Evolutionary conservation across 306 rosid species (phyloP).

Genomic region (Prosopis cineraria): DNA sequence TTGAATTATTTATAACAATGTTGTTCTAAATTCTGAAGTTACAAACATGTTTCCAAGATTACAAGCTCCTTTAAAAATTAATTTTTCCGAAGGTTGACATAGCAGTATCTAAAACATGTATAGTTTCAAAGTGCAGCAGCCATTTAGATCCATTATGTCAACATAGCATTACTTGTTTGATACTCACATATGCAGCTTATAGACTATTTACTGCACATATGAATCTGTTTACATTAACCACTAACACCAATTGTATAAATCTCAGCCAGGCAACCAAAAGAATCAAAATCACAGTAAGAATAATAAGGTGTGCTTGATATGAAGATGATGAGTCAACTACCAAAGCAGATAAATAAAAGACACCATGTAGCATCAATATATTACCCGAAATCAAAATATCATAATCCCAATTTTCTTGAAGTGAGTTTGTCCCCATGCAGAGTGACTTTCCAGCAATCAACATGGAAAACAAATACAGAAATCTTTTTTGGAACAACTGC

Average conservation of each 20-base stretch:
- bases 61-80: too few relatives aligned
- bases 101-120: not conserved
- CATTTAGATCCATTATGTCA: not conserved
- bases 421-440: conserved; percentile 77
- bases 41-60: too few relatives aligned
- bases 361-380: conserved; percentile 3
- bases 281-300: too few relatives aligned
- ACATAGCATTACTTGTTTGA: too few relatives aligned
- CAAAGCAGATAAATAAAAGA: not conserved
- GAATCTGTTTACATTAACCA: too few relatives aligned
- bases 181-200: too few relatives aligned
- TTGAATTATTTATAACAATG: too few relatives aligned
- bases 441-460: conserved; percentile 83
- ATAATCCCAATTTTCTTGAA: conserved; percentile 58
- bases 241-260: too few relatives aligned
- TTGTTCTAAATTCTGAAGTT: too few relatives aligned
- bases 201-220: too few relatives aligned
- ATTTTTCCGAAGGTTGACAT: too few relatives aligned
- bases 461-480: conserved; percentile 72
- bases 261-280: too few relatives aligned
- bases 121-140: not conserved
- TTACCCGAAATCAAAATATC: conserved; percentile 6
- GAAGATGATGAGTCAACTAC: not conserved
- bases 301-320: conserved; percentile 1
- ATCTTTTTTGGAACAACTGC: conserved; percentile 86